Evolutionary conservation across 31 red algal species (phyloP).

Genomic region (Porphyra umbilicalis): DNA sequence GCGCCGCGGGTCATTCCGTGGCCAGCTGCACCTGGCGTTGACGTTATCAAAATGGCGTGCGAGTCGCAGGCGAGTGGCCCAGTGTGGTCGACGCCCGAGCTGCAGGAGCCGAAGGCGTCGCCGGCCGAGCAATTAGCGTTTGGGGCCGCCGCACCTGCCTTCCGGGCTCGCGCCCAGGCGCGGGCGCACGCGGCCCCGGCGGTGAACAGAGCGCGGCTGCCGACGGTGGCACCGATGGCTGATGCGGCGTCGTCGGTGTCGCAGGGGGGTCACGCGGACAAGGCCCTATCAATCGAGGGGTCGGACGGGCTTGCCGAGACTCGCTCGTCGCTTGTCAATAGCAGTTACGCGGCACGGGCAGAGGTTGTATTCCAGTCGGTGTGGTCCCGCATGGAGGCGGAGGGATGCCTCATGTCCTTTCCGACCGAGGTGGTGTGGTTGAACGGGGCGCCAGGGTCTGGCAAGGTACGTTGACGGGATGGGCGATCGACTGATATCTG

Average conservation of each 20-base stretch:
- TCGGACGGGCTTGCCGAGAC: not conserved
- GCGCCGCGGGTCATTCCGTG: not conserved
- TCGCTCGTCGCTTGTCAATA: not conserved
- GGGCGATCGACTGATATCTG: not conserved
- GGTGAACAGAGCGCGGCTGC: too few relatives aligned
- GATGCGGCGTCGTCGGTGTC: not conserved
- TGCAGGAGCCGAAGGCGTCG: not conserved
- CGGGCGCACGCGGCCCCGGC: too few relatives aligned
- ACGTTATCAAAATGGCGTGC: not conserved
- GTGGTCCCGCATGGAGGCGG: not conserved
- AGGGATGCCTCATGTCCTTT: not conserved
- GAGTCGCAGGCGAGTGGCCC: not conserved
- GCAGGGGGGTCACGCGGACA: too few relatives aligned
- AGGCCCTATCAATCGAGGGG: not conserved
- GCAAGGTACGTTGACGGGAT: not conserved
- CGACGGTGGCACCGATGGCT: not conserved
- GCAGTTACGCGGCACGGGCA: not conserved
- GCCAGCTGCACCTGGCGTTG: not conserved
- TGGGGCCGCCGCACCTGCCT: not conserved
- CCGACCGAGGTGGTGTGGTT: conserved; percentile 1
- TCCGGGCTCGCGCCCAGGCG: not conserved
- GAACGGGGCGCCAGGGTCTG: not conserved
- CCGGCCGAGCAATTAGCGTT: not conserved
- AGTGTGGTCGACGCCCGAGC: not conserved
- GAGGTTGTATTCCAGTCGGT: not conserved